Evolutionary conservation across 73 alveolate genomes (phyloP).

Genomic region (Paramecium caudatum): DNA sequence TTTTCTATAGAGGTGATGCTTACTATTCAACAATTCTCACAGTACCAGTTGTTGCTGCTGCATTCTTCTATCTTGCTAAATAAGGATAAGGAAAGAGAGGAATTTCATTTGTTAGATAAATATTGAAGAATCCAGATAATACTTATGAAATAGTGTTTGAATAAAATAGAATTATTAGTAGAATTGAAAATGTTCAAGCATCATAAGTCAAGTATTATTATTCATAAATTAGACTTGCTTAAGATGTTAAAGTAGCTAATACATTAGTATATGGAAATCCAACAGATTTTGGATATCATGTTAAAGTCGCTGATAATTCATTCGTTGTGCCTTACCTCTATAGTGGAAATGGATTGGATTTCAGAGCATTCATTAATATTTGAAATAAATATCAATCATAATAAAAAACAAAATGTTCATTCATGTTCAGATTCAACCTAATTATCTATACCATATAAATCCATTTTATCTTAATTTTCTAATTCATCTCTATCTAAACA

Average conservation of each 20-base stretch:
- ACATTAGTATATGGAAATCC: slow-evolving; percentile 30
- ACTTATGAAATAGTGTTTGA: slow-evolving; percentile 38
- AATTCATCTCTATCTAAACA: slow-evolving; percentile 28
- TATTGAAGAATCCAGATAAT: slow-evolving; percentile 23
- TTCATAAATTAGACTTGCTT: neutral
- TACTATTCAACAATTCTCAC: slow-evolving; percentile 22
- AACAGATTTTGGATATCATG: slow-evolving; percentile 62
- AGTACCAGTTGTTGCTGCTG: slow-evolving; percentile 59
- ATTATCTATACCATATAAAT: neutral
- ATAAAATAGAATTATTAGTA: slow-evolving; percentile 15
- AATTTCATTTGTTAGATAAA: slow-evolving; percentile 18
- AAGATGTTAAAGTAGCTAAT: neutral
- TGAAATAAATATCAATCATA: neutral
- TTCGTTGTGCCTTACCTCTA: slow-evolving; percentile 31
- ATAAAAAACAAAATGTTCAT: neutral
- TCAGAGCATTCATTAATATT: neutral
- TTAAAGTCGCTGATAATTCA: neutral
- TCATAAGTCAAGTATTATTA: neutral
- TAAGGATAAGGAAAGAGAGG: slow-evolving; percentile 41
- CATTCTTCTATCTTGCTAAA: slow-evolving; percentile 40
- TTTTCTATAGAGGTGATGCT: slow-evolving; percentile 60
- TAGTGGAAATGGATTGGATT: slow-evolving; percentile 59
- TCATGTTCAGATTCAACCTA: neutral
- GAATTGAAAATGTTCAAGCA: slow-evolving; percentile 50
- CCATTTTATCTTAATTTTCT: slow-evolving; percentile 18